phyloP scores from a whole-genome alignment of 805 yeast genomes.

The Kodamaea sagamina region DNA sequence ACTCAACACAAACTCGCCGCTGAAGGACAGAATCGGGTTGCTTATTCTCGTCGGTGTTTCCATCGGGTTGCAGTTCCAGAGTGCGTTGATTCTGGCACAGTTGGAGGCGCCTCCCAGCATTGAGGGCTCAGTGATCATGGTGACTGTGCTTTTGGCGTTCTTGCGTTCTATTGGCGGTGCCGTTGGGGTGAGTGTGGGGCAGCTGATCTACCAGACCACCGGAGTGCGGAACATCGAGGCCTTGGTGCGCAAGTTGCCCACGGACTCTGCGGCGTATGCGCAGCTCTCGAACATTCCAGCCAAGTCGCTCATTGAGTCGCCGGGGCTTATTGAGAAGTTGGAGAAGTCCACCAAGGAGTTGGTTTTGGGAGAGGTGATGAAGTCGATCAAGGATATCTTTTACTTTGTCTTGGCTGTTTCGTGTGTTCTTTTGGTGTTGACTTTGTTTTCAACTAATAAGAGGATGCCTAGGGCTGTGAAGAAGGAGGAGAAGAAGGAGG shows the following conservation, averaged over 20 bases:
- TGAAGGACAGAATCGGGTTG: constrained; percentile 14
- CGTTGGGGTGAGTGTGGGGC: constrained; percentile 33
- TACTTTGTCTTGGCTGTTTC: constrained; percentile 42
- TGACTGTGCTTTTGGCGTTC: constrained; percentile 36
- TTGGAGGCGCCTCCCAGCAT: constrained; percentile 36
- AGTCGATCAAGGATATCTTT: constrained; percentile 34
- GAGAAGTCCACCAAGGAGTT: constrained; percentile 16
- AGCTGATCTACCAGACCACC: constrained; percentile 28
- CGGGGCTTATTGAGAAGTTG: background rate
- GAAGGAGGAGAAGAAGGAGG: constrained; percentile 6
- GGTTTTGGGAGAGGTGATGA: constrained; percentile 34
- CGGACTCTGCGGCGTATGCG: constrained; percentile 16
- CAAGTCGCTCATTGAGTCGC: constrained; percentile 1
- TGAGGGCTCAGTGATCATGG: constrained; percentile 37
- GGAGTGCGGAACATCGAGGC: constrained; percentile 20
- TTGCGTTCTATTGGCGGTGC: constrained; percentile 34
- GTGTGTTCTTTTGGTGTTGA: constrained; percentile 24
- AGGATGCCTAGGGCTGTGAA: constrained; percentile 35
- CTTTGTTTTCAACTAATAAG: constrained; percentile 43
- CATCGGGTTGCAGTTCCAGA: constrained; percentile 25
- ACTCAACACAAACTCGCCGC: constrained; percentile 9
- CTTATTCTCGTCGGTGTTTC: constrained; percentile 20
- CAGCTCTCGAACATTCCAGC: background rate
- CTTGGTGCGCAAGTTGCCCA: constrained; percentile 16
- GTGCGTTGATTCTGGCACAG: constrained; percentile 37